A percentile compares a stretch with the other conserved stretches of the same genome.
Conservation (phyloP, 2,329 filamentous ascomycete species). For the Neospermospora avenae region DNA sequence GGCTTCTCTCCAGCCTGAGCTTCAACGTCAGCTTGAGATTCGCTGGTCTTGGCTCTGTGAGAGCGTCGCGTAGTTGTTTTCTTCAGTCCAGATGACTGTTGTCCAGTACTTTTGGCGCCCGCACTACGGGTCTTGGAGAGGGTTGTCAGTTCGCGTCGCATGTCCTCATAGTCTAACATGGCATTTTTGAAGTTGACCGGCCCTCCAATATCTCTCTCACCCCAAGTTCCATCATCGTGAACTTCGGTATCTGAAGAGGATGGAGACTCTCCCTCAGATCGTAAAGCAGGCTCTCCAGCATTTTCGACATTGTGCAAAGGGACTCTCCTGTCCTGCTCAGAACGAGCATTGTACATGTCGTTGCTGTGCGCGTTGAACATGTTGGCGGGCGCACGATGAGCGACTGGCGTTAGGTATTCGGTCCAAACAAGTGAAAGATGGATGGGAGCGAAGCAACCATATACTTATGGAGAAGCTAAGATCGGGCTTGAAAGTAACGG, state of each 20-base stretch:
- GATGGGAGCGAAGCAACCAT: not conserved
- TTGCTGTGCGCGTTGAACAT: conserved; percentile 28
- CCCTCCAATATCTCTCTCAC: conserved; percentile 55
- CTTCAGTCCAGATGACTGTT: conserved; percentile 12
- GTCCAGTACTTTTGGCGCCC: conserved; percentile 7
- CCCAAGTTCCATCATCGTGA: conserved; percentile 53
- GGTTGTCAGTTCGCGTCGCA: conserved; percentile 52
- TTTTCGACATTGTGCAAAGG: conserved; percentile 29
- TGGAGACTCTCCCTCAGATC: conserved; percentile 14
- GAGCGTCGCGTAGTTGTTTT: conserved; percentile 19
- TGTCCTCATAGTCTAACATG: conserved; percentile 56
- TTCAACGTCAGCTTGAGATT: conserved; percentile 25
- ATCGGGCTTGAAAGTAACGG: not conserved
- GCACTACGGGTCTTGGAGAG: conserved; percentile 43
- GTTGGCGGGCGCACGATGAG: conserved; percentile 8
- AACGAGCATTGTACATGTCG: conserved; percentile 26
- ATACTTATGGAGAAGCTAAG: not conserved
- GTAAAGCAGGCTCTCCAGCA: conserved; percentile 11
- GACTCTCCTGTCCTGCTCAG: conserved; percentile 21
- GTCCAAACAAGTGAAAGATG: not conserved
- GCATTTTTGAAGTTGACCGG: conserved; percentile 50
- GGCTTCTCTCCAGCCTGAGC: conserved; percentile 28
- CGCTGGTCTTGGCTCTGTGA: not conserved
- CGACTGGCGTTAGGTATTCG: not conserved
- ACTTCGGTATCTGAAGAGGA: conserved; percentile 14